Percentiles rank a stretch among this genome's conserved stretches.
phyloP scores from a whole-genome alignment of 257 asterid species.

The Voacanga thouarsii region DNA sequence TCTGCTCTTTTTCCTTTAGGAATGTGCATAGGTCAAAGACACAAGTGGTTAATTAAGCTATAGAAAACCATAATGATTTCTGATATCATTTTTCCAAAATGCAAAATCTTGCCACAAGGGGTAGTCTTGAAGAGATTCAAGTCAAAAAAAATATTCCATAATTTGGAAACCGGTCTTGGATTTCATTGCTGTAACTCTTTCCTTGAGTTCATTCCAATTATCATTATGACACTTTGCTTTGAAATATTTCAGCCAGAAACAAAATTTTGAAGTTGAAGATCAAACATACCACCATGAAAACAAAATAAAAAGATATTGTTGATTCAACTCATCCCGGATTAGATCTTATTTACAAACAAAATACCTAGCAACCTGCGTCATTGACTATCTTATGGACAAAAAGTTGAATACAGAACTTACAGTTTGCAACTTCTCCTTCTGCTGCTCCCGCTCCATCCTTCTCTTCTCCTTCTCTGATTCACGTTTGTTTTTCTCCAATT shows the following conservation, averaged over 20 bases:
- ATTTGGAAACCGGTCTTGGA: not conserved
- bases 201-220: not conserved
- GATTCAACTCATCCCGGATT: not conserved
- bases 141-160: not conserved
- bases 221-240: not conserved
- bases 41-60: not conserved
- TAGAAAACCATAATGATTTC: not conserved
- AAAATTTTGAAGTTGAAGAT: not conserved
- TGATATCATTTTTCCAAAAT: not conserved
- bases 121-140: not conserved
- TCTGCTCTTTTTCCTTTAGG: slow-evolving; percentile 74
- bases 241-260: not conserved
- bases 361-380: not conserved
- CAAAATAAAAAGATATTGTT: not conserved
- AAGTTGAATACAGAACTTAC: slow-evolving; percentile 35
- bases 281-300: not conserved
- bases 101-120: not conserved
- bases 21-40: slow-evolving; percentile 8
- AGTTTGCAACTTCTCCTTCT: slow-evolving; percentile 64
- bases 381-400: not conserved
- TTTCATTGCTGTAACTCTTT: not conserved
- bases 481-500: slow-evolving; percentile 70
- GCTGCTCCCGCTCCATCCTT: slow-evolving; percentile 62
- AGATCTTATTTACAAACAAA: not conserved
- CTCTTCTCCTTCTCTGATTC: slow-evolving; percentile 75